phyloP scores from a whole-genome alignment of 2,329 filamentous ascomycete species.

The Pseudovirgaria hyperparasitica region DNA sequence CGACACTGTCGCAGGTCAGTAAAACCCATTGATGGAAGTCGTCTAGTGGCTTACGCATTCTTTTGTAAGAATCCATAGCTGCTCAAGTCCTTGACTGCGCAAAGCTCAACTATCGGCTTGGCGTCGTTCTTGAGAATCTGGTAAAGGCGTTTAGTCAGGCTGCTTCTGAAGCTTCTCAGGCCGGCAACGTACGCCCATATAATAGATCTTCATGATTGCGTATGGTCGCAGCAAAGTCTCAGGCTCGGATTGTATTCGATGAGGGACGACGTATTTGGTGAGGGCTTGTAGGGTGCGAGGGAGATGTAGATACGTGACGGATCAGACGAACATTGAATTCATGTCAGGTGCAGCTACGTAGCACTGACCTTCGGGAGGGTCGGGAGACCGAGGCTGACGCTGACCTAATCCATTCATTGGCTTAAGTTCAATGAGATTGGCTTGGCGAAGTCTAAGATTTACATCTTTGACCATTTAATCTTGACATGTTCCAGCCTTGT shows the following conservation, averaged over 20 bases:
- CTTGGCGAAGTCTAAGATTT: no score
- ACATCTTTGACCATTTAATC: no score
- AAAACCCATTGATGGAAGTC: constrained; percentile 1
- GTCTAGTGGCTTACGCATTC: constrained; percentile 27
- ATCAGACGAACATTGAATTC: no score
- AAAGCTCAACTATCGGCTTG: constrained; percentile 65
- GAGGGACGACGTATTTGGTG: constrained; percentile 2
- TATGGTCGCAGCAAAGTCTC: no score
- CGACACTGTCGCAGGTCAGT: constrained; percentile 28
- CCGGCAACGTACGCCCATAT: constrained; percentile 59
- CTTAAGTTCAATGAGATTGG: no score
- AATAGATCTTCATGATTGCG: constrained; percentile 69
- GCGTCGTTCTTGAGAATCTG: constrained; percentile 72
- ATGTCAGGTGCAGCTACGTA: no score
- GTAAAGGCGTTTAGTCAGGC: constrained; percentile 7
- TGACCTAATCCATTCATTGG: no score
- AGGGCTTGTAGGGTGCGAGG: constrained; percentile 1
- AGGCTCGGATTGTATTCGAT: no score
- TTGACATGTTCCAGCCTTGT: no score
- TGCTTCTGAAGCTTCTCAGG: constrained; percentile 10
- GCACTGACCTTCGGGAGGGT: no score
- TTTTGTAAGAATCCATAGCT: constrained; percentile 66
- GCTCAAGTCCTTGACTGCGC: constrained; percentile 62
- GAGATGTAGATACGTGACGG: no score
- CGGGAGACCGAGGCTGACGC: no score